Evolutionary conservation across 2,329 filamentous ascomycete genomes (phyloP).

Genomic region (Lachnellula occidentalis): DNA sequence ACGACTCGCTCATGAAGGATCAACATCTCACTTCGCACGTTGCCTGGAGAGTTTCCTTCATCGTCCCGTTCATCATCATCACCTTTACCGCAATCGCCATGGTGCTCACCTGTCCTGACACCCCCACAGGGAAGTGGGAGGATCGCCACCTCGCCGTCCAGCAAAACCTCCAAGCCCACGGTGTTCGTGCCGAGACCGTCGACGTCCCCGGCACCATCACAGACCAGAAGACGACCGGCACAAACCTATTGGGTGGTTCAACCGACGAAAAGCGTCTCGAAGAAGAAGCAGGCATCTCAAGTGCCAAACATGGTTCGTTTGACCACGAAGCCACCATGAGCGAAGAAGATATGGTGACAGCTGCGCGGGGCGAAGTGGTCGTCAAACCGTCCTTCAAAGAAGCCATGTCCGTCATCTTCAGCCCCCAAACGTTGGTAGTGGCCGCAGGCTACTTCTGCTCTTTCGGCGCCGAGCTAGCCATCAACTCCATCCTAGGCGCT

Average conservation of each 20-base stretch:
- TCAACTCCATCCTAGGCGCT: conserved; percentile 53
- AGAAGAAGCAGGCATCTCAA: conserved; percentile 40
- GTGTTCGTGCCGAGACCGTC: conserved; percentile 36
- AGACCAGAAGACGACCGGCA: conserved; percentile 9
- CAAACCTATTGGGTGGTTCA: conserved; percentile 1
- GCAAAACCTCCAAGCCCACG: conserved; percentile 41
- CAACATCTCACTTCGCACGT: conserved; percentile 57
- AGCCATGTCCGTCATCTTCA: conserved; percentile 41
- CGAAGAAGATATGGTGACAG: conserved; percentile 46
- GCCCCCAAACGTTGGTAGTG: conserved; percentile 50
- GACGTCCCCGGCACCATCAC: conserved; percentile 29
- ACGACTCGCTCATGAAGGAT: conserved; percentile 62
- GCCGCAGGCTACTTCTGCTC: conserved; percentile 56
- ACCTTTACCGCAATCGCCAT: conserved; percentile 60
- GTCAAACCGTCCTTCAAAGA: conserved; percentile 51
- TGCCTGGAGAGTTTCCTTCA: conserved; percentile 80
- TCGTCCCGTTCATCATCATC: conserved; percentile 77
- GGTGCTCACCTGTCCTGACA: conserved; percentile 71
- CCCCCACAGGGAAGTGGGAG: conserved; percentile 75
- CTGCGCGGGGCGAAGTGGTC: conserved; percentile 47
- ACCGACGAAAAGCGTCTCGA: conserved; percentile 36
- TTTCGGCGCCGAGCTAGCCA: conserved; percentile 57
- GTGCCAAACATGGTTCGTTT: conserved; percentile 36
- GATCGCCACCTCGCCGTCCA: conserved; percentile 50
- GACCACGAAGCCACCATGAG: conserved; percentile 42